These are phyloP conservation scores for Trametes sp. DNA, from an alignment of 1,284 basidiomycete genomes.

Conservation along the genomic window DNA sequence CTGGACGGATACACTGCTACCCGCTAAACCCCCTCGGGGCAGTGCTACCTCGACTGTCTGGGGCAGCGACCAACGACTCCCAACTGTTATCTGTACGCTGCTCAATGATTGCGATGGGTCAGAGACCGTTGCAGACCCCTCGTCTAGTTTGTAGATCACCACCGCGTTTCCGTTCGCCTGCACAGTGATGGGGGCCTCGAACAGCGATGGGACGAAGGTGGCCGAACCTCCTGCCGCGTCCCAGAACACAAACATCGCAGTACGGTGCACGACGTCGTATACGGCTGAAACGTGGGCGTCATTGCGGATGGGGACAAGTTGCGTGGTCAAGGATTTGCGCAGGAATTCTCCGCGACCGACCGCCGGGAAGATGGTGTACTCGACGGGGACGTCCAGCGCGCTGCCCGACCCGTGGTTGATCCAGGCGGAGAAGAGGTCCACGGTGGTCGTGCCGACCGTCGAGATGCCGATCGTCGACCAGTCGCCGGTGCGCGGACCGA, in stretches of 20 bases:
- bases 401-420: slow-evolving; percentile 51
- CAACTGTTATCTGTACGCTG: slow-evolving; percentile 42
- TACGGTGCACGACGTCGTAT: slow-evolving; percentile 40
- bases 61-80: slow-evolving; percentile 11
- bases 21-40: slow-evolving; percentile 46
- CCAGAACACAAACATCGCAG: slow-evolving; percentile 48
- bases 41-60: slow-evolving; percentile 42
- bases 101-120: slow-evolving; percentile 60
- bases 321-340: slow-evolving; percentile 30
- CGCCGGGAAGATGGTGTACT: slow-evolving; percentile 66
- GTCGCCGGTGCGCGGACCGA: slow-evolving; percentile 58
- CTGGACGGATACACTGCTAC: slow-evolving; percentile 50
- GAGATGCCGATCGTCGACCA: slow-evolving; percentile 75
- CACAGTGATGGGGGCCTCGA: slow-evolving; percentile 47
- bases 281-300: slow-evolving; percentile 45
- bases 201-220: slow-evolving; percentile 24
- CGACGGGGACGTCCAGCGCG: slow-evolving; percentile 42
- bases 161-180: slow-evolving; percentile 49
- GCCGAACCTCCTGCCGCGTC: slow-evolving; percentile 38
- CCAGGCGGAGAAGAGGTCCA: slow-evolving; percentile 70
- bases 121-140: slow-evolving; percentile 57
- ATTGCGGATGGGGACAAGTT: slow-evolving; percentile 49
- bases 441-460: slow-evolving; percentile 54
- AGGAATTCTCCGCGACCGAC: slow-evolving; percentile 45
- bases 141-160: slow-evolving; percentile 52